phyloP scores from a whole-genome alignment of 345 rosid genomes.

The Aegle marmelos region DNA sequence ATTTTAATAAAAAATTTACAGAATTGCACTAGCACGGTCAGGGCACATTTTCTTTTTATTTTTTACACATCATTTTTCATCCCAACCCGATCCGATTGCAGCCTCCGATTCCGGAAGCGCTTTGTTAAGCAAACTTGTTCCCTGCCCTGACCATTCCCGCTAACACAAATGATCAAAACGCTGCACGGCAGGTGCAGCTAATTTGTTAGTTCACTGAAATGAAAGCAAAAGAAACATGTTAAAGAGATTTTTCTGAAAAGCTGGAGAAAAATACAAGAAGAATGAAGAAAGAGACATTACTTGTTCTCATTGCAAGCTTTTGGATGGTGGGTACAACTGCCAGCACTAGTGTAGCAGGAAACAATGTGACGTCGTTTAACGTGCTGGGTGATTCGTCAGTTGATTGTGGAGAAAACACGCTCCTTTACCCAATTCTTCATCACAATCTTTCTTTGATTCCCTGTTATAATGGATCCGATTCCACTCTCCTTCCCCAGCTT shows the following conservation, averaged over 20 bases:
- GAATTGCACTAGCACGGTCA: too few species aligned
- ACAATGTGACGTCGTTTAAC: slow-evolving; percentile 37
- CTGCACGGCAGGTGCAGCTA: neutral
- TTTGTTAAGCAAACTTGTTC: too few species aligned
- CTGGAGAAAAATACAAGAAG: neutral
- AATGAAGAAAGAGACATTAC: neutral
- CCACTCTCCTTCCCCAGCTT: slow-evolving; percentile 51
- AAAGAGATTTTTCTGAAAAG: neutral
- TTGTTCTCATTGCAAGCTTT: slow-evolving; percentile 1
- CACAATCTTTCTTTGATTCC: slow-evolving; percentile 50
- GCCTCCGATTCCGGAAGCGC: neutral
- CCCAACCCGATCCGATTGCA: neutral
- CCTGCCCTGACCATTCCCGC: neutral
- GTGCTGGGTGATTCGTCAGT: slow-evolving; percentile 71
- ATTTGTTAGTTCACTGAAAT: neutral
- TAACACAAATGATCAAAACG: neutral
- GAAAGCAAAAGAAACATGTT: neutral
- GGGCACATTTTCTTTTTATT: too few species aligned
- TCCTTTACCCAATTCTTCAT: slow-evolving; percentile 51
- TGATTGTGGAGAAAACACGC: slow-evolving; percentile 58
- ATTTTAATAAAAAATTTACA: too few species aligned
- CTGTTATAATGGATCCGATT: slow-evolving; percentile 41
- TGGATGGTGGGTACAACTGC: neutral
- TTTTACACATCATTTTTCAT: neutral
- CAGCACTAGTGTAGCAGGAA: neutral